Base-by-base conservation (phyloP, 352 stramenopile species). In the Globisporangium heterothallicum region DNA sequence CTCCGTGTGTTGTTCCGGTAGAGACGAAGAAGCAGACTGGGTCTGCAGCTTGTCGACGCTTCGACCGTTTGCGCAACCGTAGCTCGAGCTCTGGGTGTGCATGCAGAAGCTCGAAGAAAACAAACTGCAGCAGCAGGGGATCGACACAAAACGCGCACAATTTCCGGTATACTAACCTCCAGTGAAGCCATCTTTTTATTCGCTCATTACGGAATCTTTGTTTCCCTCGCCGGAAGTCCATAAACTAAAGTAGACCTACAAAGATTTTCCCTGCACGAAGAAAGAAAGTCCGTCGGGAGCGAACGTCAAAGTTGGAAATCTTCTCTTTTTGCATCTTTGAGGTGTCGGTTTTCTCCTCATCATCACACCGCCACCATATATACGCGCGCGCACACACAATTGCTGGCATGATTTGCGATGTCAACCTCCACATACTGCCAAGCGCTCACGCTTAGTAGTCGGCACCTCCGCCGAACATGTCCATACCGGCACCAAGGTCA, bases 401-500 rank as follows among this genome's bases (percentile, higher is more conserved):
- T 32, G 21, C 19, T 30, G 45, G 14, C 9, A 1, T 7, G 1
- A 6, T n/a, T n/a, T 19, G 40, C 30, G 29, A 22, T 36, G 41
- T 51, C 42, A 36, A 34, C 30, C 42, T 50, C 7, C 26, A 53
- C 53, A 16, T 38, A 54, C 53, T 36, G 40, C 19, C 29, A 55
- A 38, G 27, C 25, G 27, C 6, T 4, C 49, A 26, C 18, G 42
- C 70, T 83, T 91, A 88, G 68, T 94, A 94, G 76, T 94, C 81
- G 59, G 77, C 72, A 60, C 78, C 78, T 61, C 77, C 84, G 61
- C 79, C 82, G 71, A 94, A 93, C 82, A 93, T 93, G 74, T 92
- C 80, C 77, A 88, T 88, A 71, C 67, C 78, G 50, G 68, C 81
- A 54, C 79, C 81, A 49, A 91, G 72, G 78, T 92, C 84, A 56